Conservation (phyloP, 768 basidiomycete genomes). For the Lyophyllum atratum region DNA sequence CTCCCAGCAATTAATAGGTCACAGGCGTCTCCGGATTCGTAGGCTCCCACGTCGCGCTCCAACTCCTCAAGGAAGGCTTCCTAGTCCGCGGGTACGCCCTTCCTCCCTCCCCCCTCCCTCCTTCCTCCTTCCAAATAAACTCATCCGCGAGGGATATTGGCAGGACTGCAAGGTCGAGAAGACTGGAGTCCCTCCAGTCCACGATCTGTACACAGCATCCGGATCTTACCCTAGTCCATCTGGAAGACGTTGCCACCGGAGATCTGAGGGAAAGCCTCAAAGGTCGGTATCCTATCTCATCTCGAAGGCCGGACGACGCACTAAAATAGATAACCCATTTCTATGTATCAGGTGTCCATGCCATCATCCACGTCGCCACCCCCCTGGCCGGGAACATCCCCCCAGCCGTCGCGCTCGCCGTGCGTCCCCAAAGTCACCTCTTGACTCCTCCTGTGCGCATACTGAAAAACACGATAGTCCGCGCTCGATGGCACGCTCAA, state of each 20-base stretch:
- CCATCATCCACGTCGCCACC: constrained; percentile 36
- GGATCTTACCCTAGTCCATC: constrained; percentile 6
- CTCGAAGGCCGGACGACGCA: not conserved
- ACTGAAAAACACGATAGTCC: not conserved
- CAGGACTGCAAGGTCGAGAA: constrained; percentile 8
- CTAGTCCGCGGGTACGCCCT: constrained; percentile 17
- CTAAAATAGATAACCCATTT: constrained; percentile 14
- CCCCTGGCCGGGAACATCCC: constrained; percentile 11
- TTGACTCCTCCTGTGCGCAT: not conserved
- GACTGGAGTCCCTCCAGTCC: constrained; percentile 3
- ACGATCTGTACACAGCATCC: constrained; percentile 3
- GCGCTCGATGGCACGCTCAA: constrained; percentile 15
- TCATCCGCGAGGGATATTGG: not conserved
- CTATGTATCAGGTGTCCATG: constrained; percentile 42
- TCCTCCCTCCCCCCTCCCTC: not conserved
- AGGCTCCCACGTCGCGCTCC: constrained; percentile 14
- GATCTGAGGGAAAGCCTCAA: not conserved
- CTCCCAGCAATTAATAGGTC: constrained; percentile 6
- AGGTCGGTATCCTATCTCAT: not conserved
- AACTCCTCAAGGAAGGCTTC: constrained; percentile 15
- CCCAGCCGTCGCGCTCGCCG: not conserved
- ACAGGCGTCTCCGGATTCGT: constrained; percentile 20
- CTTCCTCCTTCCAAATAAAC: too few relatives aligned
- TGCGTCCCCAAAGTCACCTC: not conserved
- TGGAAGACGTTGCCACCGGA: constrained; percentile 1